phyloP scores from a whole-genome alignment of 495 filamentous ascomycete genomes.

The Terfezia claveryi region DNA sequence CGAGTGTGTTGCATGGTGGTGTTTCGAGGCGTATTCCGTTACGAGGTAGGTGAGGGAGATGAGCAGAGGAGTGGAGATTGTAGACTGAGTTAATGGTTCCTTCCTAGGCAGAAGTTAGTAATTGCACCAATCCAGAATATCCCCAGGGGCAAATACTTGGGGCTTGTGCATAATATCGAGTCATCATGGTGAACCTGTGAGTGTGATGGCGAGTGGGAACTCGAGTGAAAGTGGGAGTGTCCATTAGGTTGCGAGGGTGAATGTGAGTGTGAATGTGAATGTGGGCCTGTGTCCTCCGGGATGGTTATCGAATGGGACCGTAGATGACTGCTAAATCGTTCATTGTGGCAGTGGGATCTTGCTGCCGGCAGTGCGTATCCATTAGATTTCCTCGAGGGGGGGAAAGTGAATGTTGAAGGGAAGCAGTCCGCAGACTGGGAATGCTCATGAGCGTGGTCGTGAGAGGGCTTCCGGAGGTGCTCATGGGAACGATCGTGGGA shows the following conservation, averaged over 20 bases:
- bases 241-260: slow-evolving; percentile 6
- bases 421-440: too few species aligned
- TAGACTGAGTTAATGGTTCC: slow-evolving; percentile 3
- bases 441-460: slow-evolving; percentile 1
- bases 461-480: neutral
- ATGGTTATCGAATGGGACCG: too few species aligned
- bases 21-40: neutral
- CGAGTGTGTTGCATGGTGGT: neutral
- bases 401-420: too few species aligned
- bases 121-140: too few species aligned
- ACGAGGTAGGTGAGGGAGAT: slow-evolving; percentile 1
- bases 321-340: too few species aligned
- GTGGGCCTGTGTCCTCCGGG: neutral
- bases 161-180: slow-evolving; percentile 18
- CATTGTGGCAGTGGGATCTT: too few species aligned
- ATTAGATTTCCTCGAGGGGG: too few species aligned
- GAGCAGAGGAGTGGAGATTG: slow-evolving; percentile 8
- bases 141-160: neutral
- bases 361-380: too few species aligned
- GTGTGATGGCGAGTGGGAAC: slow-evolving; percentile 22
- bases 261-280: slow-evolving; percentile 6
- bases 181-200: slow-evolving; percentile 22
- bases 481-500: neutral
- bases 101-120: neutral
- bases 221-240: slow-evolving; percentile 9